Evolutionary conservation across 169 alveolate genomes (phyloP), one percentile per base, ranked within the genome.

Genomic region (Theileria annulata): DNA sequence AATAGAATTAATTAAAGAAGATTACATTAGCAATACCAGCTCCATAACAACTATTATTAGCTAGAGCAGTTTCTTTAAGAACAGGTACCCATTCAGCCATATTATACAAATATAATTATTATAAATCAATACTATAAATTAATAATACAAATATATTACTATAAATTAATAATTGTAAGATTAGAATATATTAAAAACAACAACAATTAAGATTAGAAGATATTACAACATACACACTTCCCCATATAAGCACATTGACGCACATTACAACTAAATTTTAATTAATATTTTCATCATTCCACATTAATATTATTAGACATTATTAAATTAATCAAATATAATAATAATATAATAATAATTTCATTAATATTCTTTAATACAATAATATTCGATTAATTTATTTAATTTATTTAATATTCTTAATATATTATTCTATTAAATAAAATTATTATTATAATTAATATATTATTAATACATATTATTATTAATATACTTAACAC

Each of bases 61-160:
- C 79, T 13, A 83, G 78, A 1, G 90, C 90, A 17, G 66, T 60
- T 23, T 83, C 77, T 71, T 83, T 83, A n/a, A 83, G 51, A 12
- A 76, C 76, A 9, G 85, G 86, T 31, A 83, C 86, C 90, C 90
- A 83, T 19, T 76, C 90, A 9, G 88, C 88, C 88, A 81, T 81
- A 23, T 81, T 75, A 19, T 51, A 17, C 73, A 9, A 37, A 62
- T 62, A 17, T 49, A 49, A 49, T 49, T n/a, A n/a, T n/a, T n/a
- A n/a, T n/a, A n/a, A n/a, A n/a, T n/a, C n/a, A n/a, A n/a, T n/a
- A n/a, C n/a, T n/a, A n/a, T n/a, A n/a, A n/a, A n/a, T n/a, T n/a
- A n/a, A n/a, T n/a, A n/a, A n/a, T n/a, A n/a, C n/a, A n/a, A n/a
- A n/a, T n/a, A n/a, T n/a, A n/a, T n/a, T n/a, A n/a, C n/a, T 47